Conservation (phyloP, 2,329 filamentous ascomycete genomes). For the Phialophora expanda region DNA sequence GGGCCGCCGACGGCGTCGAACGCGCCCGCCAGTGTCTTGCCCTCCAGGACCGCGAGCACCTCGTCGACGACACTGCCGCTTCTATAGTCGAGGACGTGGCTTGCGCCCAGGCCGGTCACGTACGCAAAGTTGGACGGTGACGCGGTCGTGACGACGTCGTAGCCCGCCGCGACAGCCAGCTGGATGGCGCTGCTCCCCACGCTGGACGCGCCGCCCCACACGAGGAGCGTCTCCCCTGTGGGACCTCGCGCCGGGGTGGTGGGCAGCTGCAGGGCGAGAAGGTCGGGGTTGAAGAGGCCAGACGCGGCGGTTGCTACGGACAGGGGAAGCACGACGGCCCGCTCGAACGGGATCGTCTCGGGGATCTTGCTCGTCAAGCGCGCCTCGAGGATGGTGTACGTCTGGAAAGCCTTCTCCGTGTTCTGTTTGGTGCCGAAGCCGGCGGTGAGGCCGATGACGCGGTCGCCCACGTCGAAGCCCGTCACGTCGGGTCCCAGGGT, state of each 20-base stretch:
- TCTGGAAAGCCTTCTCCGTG: conserved; percentile 41
- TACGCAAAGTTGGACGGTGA: conserved; percentile 42
- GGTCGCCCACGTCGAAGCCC: conserved; percentile 40
- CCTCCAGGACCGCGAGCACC: conserved; percentile 38
- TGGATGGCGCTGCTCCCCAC: conserved; percentile 52
- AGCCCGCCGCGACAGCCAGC: conserved; percentile 47
- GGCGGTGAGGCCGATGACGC: conserved; percentile 41
- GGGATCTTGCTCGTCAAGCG: conserved; percentile 42
- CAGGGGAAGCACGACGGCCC: conserved; percentile 46
- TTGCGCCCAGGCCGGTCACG: conserved; percentile 43
- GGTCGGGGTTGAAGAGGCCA: conserved; percentile 43
- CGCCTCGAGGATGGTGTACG: conserved; percentile 39
- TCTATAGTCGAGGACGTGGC: conserved; percentile 54
- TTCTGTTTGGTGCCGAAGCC: conserved; percentile 27
- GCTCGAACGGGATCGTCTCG: conserved; percentile 42
- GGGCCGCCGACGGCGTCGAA: conserved; percentile 30
- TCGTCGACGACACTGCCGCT: conserved; percentile 43
- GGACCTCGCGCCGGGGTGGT: background rate
- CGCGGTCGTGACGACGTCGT: conserved; percentile 46
- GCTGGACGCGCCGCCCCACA: conserved; percentile 54
- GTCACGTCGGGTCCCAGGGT: conserved; percentile 34
- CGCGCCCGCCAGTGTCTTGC: conserved; percentile 32
- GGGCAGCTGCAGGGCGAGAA: conserved; percentile 40
- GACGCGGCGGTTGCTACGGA: conserved; percentile 44
- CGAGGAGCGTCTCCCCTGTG: conserved; percentile 36